These are phyloP conservation scores for Backusella circina DNA, from an alignment of 192 early-diverging fungal genomes.

Conservation along the genomic window DNA sequence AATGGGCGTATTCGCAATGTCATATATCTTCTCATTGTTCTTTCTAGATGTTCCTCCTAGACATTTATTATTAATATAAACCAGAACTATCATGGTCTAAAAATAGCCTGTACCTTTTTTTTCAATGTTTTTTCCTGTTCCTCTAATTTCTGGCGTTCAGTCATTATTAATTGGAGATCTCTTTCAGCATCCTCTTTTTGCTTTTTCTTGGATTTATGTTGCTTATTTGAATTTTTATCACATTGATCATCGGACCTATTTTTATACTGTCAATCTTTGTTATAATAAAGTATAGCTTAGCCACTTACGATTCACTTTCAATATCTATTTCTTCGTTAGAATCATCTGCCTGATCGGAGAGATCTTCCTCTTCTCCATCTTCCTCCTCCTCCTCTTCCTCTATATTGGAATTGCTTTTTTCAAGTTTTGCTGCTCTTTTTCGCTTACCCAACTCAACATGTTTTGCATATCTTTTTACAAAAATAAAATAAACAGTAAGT, in stretches of 20 bases:
- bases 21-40: constrained; percentile 55
- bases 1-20: constrained; percentile 66
- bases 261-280: not conserved
- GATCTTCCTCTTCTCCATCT: not conserved
- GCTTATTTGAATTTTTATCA: constrained; percentile 31
- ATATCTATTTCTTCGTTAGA: constrained; percentile 14
- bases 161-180: not conserved
- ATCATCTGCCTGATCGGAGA: not conserved
- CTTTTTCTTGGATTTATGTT: constrained; percentile 39
- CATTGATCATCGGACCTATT: constrained; percentile 8
- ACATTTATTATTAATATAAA: not conserved
- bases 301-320: constrained; percentile 6
- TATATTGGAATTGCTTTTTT: not conserved
- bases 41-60: constrained; percentile 65
- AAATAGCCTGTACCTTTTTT: constrained; percentile 19
- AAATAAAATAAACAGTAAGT: not conserved
- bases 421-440: not conserved
- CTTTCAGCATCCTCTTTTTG: constrained; percentile 41
- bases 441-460: constrained; percentile 7
- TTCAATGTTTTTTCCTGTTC: constrained; percentile 48
- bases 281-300: not conserved
- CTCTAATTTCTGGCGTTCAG: constrained; percentile 42
- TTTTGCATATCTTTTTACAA: not conserved
- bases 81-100: too few relatives aligned
- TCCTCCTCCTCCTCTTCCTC: constrained; percentile 14